Evolutionary conservation across 2,329 filamentous ascomycete genomes (phyloP).

Genomic region (Diaporthe batatas): DNA sequence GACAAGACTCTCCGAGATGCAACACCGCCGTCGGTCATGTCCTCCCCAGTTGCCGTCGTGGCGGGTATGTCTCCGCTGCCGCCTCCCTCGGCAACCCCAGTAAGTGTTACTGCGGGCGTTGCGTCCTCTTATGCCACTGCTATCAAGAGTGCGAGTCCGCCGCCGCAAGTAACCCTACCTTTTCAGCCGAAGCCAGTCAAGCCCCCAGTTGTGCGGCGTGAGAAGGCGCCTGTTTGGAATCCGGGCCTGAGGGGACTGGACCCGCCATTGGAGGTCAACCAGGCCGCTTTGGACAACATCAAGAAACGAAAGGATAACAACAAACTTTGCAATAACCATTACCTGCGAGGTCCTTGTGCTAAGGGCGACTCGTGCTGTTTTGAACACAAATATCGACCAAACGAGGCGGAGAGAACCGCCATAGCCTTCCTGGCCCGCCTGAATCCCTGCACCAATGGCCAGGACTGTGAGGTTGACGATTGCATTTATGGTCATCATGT

Average conservation of each 20-base stretch:
- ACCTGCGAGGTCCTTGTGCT: conserved; percentile 68
- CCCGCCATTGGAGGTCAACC: conserved; percentile 61
- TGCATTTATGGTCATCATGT: conserved; percentile 76
- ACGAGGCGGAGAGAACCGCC: conserved; percentile 67
- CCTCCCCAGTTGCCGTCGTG: conserved; percentile 35
- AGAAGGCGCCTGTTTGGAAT: conserved; percentile 59
- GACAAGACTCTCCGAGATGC: conserved; percentile 51
- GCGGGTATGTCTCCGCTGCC: conserved; percentile 42
- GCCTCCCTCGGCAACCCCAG: conserved; percentile 47
- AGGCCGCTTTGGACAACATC: conserved; percentile 63
- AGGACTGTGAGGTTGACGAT: conserved; percentile 68
- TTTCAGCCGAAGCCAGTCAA: conserved; percentile 48
- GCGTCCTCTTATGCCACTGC: conserved; percentile 58
- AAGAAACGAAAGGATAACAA: conserved; percentile 67
- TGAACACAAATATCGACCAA: conserved; percentile 67
- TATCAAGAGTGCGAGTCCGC: conserved; percentile 57
- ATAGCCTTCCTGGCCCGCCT: conserved; percentile 68
- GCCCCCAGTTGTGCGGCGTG: conserved; percentile 42
- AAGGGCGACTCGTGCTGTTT: conserved; percentile 69
- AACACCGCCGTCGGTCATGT: conserved; percentile 28
- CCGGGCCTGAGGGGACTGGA: conserved; percentile 69
- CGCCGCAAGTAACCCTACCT: conserved; percentile 59
- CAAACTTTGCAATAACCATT: conserved; percentile 74
- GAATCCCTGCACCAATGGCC: conserved; percentile 69
- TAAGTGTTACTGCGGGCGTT: conserved; percentile 36